These are phyloP conservation scores for Haplosporangium sp. DNA, from an alignment of 371 early-diverging fungal genomes.

Conservation along the genomic window DNA sequence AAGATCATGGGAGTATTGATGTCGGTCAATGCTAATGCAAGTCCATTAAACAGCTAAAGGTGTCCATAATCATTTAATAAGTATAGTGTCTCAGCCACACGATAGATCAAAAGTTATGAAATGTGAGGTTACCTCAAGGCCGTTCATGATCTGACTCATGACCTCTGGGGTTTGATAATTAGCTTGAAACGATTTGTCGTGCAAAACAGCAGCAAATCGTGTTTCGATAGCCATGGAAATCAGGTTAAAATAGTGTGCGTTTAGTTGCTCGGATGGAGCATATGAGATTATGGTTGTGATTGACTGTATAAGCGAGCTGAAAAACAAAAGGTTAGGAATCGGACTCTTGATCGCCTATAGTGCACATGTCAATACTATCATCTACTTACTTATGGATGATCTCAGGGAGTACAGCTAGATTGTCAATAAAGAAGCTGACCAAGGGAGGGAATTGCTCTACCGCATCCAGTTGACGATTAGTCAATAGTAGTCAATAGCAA, in stretches of 20 bases:
- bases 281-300: slow-evolving; percentile 74
- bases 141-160: slow-evolving; percentile 71
- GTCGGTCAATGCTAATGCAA: slow-evolving; percentile 78
- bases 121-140: slow-evolving; percentile 67
- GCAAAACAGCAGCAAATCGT: slow-evolving; percentile 65
- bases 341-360: not conserved
- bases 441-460: slow-evolving; percentile 70
- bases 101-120: not conserved
- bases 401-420: slow-evolving; percentile 73
- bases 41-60: slow-evolving; percentile 78
- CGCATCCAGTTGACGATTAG: too few species aligned
- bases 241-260: slow-evolving; percentile 65
- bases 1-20: slow-evolving; percentile 73
- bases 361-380: not conserved
- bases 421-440: slow-evolving; percentile 69
- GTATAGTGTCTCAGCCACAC: not conserved
- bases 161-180: slow-evolving; percentile 69
- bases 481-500: too few species aligned
- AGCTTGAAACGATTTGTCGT: slow-evolving; percentile 68
- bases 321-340: too few species aligned
- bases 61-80: not conserved
- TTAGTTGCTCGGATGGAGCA: slow-evolving; percentile 61
- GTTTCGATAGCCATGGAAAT: slow-evolving; percentile 72
- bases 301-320: slow-evolving; percentile 74
- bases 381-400: slow-evolving; percentile 68